Evolutionary conservation across 768 basidiomycete species (phyloP).

Genomic region (Pleurotus citrinopileatus): DNA sequence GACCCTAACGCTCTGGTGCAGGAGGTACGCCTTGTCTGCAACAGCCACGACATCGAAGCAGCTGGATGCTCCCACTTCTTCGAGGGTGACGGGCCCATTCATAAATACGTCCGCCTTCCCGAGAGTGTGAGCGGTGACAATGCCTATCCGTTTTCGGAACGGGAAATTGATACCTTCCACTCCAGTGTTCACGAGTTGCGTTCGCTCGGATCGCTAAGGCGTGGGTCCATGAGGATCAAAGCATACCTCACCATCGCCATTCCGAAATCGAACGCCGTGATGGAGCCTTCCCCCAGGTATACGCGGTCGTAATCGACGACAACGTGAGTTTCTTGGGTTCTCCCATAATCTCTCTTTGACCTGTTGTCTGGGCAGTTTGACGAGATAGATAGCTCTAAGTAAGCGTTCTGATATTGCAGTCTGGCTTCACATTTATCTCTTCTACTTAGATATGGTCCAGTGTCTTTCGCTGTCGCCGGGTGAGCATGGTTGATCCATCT

Average conservation of each 20-base stretch:
- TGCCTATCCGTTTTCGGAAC: conserved; percentile 11
- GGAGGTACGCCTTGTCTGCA: conserved; percentile 17
- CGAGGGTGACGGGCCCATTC: conserved; percentile 33
- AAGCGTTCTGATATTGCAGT: neutral
- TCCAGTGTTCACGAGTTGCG: conserved; percentile 6
- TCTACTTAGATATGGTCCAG: neutral
- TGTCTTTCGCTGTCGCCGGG: conserved; percentile 5
- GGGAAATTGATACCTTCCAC: neutral
- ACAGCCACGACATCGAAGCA: conserved; percentile 11
- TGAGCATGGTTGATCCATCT: neutral
- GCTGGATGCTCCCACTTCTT: conserved; percentile 38
- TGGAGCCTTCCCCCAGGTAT: conserved; percentile 24
- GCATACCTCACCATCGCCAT: conserved; percentile 24
- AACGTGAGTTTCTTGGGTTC: neutral
- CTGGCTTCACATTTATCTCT: neutral
- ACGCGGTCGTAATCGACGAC: conserved; percentile 28
- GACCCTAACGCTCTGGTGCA: conserved; percentile 10
- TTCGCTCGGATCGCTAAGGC: conserved; percentile 29
- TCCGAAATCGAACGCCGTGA: conserved; percentile 23
- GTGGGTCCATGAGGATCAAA: conserved; percentile 35
- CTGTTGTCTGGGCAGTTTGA: neutral
- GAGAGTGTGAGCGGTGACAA: conserved; percentile 45
- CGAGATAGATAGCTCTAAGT: conserved; percentile 1
- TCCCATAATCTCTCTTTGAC: neutral
- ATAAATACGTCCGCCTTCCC: conserved; percentile 51